phyloP scores from a whole-genome alignment of 495 filamentous ascomycete genomes.

The Xylaria bambusicola region DNA sequence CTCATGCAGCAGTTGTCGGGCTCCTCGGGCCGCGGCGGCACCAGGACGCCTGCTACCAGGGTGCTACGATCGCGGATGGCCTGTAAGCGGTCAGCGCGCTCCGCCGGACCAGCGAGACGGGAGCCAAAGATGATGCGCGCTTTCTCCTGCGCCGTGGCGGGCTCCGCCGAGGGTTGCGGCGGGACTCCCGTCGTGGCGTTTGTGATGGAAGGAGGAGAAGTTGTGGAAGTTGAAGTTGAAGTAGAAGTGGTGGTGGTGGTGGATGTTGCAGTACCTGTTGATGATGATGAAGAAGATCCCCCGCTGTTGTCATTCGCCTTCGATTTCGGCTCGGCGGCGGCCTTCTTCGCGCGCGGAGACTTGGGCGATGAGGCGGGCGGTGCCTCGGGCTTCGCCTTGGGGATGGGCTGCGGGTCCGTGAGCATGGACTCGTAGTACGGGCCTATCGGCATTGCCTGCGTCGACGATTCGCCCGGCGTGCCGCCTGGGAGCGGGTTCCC shows the following conservation, averaged over 20 bases:
- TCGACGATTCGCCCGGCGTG: conserved; percentile 24
- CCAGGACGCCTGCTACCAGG: conserved; percentile 73
- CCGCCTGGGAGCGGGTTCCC: conserved; percentile 30
- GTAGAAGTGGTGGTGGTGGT: conserved; percentile 17
- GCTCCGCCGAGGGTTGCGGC: conserved; percentile 31
- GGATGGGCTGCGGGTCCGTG: conserved; percentile 31
- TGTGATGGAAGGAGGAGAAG: conserved; percentile 14
- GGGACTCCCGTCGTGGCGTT: conserved; percentile 22
- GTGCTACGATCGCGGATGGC: conserved; percentile 53
- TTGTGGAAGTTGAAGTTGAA: conserved; percentile 40
- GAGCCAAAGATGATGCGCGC: conserved; percentile 77
- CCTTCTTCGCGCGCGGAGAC: conserved; percentile 27
- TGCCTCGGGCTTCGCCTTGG: conserved; percentile 38
- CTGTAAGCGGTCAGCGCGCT: conserved; percentile 62
- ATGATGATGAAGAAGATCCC: conserved; percentile 21
- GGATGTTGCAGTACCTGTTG: conserved; percentile 11
- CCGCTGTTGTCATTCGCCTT: conserved; percentile 11
- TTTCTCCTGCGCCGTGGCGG: conserved; percentile 50
- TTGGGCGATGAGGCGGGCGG: conserved; percentile 42
- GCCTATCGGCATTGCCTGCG: conserved; percentile 14
- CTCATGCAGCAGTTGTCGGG: conserved; percentile 99
- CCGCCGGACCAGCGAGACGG: conserved; percentile 66
- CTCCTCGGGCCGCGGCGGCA: conserved; percentile 82
- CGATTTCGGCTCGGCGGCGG: conserved; percentile 11
- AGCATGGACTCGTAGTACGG: conserved; percentile 48